Evolutionary conservation across 169 alveolate genomes (phyloP), one percentile per base, ranked within the genome.

Genomic region (Amoebophrya sp.): DNA sequence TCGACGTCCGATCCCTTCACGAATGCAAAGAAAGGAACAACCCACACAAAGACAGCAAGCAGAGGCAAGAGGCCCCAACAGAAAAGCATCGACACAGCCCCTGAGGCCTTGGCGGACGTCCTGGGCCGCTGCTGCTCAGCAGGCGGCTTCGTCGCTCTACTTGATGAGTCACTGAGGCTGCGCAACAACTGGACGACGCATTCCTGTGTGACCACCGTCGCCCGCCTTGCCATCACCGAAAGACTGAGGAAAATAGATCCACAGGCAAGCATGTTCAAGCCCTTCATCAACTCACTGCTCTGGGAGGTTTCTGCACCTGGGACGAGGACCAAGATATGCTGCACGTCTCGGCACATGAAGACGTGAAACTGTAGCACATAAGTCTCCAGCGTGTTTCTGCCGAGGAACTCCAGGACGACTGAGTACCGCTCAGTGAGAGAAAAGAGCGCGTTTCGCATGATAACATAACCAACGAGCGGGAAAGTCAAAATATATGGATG

Each of bases 361-460:
- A 65, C 83, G 83, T 65, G 83, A 65, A 65, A 65, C 83, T 65
- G 83, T 0, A 65, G 83, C 83, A 65, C 83, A 18, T 65, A 65
- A 10, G 33, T 6, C 83, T 65, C 83, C 83, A 65, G 83, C 26
- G 83, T 65, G 83, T 65, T 6, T 36, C 83, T 65, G 36, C 83
- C 83, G 83, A 65, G 36, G 1, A 6, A 12, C 0, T 65, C 83
- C 83, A 65, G 26, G 26, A 65, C 18, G 10, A 36, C 12, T 6
- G 83, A 65, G 83, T 6, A 26, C 33, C 83, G 83, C 33, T 26
- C 36, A 10, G 33, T 6, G 33, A 65, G 26, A 10, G 83, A 0
- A 36, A 1, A 18, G 26, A 29, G 3, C 39, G 38, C 2, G 26
- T 65, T 65, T 6, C 83, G 83, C 83, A 65, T 10, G 0, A 65